Evolutionary conservation across 331 rosid genomes (phyloP).

Genomic region (Stylosanthes scabra): DNA sequence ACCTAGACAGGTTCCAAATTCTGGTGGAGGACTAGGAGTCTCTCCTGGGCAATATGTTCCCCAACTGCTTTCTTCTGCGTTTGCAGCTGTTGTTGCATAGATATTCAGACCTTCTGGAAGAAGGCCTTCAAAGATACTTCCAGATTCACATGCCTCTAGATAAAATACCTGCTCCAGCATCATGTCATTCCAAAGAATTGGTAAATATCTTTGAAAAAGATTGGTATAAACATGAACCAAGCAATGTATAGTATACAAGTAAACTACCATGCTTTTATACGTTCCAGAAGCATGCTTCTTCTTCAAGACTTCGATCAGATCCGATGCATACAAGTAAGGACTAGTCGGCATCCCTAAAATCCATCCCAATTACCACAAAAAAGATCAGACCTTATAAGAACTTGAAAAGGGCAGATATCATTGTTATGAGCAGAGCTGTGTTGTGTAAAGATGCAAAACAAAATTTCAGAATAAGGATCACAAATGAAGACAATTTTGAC

Average conservation of each 20-base stretch:
- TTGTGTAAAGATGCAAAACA: not conserved
- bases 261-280: slow-evolving; percentile 79
- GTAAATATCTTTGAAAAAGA: slow-evolving; percentile 15
- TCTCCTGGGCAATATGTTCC: slow-evolving; percentile 98
- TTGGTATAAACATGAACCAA: slow-evolving; percentile 30
- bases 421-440: slow-evolving; percentile 1
- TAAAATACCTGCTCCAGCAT: slow-evolving; percentile 79
- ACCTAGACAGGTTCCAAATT: slow-evolving; percentile 91
- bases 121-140: slow-evolving; percentile 98
- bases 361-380: slow-evolving; percentile 24
- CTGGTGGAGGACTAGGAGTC: slow-evolving; percentile 85
- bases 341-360: slow-evolving; percentile 86
- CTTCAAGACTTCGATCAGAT: slow-evolving; percentile 80
- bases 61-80: slow-evolving; percentile 98
- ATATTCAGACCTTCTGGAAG: slow-evolving; percentile 87
- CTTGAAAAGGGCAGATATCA: slow-evolving; percentile 7
- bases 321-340: slow-evolving; percentile 76
- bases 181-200: slow-evolving; percentile 19
- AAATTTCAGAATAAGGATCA: slow-evolving; percentile 18
- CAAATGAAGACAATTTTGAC: not conserved
- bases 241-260: slow-evolving; percentile 29
- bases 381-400: slow-evolving; percentile 12
- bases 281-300: slow-evolving; percentile 87
- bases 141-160: slow-evolving; percentile 98
- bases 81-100: slow-evolving; percentile 93